These are phyloP conservation scores for Cercospora berteroae DNA, from an alignment of 2,329 filamentous ascomycete species.

Conservation along the genomic window DNA sequence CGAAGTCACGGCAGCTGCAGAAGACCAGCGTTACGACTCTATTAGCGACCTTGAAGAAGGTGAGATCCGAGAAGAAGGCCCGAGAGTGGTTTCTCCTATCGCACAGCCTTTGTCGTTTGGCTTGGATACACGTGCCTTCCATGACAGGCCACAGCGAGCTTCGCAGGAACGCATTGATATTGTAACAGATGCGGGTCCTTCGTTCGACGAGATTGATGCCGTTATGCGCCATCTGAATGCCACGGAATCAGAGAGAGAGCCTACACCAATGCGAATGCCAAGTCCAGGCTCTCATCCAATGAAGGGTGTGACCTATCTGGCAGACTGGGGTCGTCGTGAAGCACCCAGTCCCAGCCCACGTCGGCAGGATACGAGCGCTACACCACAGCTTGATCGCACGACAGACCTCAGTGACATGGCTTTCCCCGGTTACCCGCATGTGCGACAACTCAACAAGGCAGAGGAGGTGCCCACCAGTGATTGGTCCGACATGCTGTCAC, in stretches of 20 bases:
- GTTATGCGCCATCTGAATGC: constrained; percentile 84
- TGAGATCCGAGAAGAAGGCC: constrained; percentile 32
- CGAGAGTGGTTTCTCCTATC: constrained; percentile 20
- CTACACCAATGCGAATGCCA: constrained; percentile 33
- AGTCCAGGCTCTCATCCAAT: constrained; percentile 31
- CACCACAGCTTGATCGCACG: constrained; percentile 15
- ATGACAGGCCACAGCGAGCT: constrained; percentile 5
- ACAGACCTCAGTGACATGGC: constrained; percentile 44
- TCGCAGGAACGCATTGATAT: constrained; percentile 23
- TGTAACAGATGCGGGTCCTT: constrained; percentile 39
- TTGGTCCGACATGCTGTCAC: constrained; percentile 84
- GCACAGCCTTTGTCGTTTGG: constrained; percentile 8
- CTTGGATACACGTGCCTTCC: constrained; percentile 11
- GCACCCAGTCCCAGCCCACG: constrained; percentile 69
- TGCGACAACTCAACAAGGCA: constrained; percentile 63
- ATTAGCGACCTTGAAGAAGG: constrained; percentile 38
- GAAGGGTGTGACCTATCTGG: constrained; percentile 34
- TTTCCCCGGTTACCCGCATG: constrained; percentile 34
- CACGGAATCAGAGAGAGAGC: constrained; percentile 61
- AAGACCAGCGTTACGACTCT: constrained; percentile 27
- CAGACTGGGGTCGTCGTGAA: constrained; percentile 56
- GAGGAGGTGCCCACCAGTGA: constrained; percentile 73
- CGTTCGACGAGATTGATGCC: constrained; percentile 84
- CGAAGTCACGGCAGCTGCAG: neutral
- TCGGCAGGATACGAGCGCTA: constrained; percentile 17